These are phyloP conservation scores for Puccinia triticina DNA, from an alignment of 1,284 basidiomycete species.

Conservation along the genomic window DNA sequence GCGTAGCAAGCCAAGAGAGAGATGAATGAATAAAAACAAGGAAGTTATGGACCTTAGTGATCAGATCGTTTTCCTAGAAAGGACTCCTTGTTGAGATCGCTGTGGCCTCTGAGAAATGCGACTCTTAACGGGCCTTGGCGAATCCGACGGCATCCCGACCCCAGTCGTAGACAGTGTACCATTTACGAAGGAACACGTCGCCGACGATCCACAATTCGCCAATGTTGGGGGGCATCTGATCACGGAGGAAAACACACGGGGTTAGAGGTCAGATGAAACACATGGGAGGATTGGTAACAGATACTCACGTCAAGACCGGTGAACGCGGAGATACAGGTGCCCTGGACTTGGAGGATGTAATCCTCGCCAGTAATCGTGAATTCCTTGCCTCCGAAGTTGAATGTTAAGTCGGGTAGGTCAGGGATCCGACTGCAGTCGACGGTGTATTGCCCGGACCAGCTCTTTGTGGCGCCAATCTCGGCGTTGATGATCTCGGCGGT, in stretches of 20 bases:
- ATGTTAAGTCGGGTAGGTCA: slow-evolving; percentile 79
- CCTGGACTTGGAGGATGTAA: slow-evolving; percentile 84
- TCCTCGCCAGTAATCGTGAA: slow-evolving; percentile 82
- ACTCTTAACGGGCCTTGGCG: slow-evolving; percentile 65
- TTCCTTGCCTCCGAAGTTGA: slow-evolving; percentile 77
- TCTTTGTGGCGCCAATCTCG: slow-evolving; percentile 81
- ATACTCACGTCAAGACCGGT: slow-evolving; percentile 74
- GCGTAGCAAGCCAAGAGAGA: background rate
- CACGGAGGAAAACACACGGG: background rate
- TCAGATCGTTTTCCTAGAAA: background rate
- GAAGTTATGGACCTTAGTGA: no score
- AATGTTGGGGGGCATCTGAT: slow-evolving; percentile 73
- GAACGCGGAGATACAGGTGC: slow-evolving; percentile 93
- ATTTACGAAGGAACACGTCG: slow-evolving; percentile 73
- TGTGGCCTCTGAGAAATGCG: background rate
- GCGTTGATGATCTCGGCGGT: slow-evolving; percentile 97
- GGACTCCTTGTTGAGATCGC: background rate
- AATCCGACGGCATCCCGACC: slow-evolving; percentile 82
- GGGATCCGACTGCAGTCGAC: slow-evolving; percentile 86
- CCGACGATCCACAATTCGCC: slow-evolving; percentile 92
- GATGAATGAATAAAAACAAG: no score
- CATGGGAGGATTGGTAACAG: background rate
- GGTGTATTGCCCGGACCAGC: slow-evolving; percentile 92
- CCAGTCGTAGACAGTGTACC: slow-evolving; percentile 91
- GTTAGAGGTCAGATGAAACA: background rate